Evolutionary conservation across 371 early-diverging fungal genomes (phyloP).

Genomic region (Circinella umbellata): DNA sequence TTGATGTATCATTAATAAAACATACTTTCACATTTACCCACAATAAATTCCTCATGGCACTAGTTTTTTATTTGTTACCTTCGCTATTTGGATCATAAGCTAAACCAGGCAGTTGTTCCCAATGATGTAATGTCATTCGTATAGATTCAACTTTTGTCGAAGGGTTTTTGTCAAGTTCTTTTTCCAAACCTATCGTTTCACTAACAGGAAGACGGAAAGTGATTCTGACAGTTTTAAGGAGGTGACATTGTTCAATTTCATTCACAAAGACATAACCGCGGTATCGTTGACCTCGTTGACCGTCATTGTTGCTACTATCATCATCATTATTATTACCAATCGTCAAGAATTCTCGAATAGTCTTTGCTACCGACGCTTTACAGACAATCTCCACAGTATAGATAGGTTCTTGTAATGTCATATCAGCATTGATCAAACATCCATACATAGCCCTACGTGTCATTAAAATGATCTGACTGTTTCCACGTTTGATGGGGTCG

Average conservation of each 20-base stretch:
- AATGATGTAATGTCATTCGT: not conserved
- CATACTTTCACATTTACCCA: too few relatives aligned
- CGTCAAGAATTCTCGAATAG: not conserved
- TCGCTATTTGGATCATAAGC: not conserved
- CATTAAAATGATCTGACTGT: not conserved
- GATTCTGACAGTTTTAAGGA: not conserved
- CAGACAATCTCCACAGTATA: not conserved
- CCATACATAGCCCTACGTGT: not conserved
- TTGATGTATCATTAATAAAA: too few relatives aligned
- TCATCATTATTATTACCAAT: not conserved
- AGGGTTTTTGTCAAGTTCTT: not conserved
- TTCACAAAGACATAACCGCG: too few relatives aligned
- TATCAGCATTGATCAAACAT: not conserved
- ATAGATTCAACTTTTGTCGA: not conserved
- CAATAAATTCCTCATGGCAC: too few relatives aligned
- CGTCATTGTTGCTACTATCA: not conserved
- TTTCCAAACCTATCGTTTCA: not conserved
- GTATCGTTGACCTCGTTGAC: too few relatives aligned
- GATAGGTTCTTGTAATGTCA: not conserved
- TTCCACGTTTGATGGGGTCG: not conserved
- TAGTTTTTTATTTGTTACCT: not conserved
- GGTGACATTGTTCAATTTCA: too few relatives aligned
- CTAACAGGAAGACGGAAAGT: not conserved
- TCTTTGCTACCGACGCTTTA: not conserved
- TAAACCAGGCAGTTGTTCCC: not conserved